Evolutionary conservation across 1,139 yeast genomes (phyloP), one percentile per base, ranked within the genome.

Genomic region (Geotrichum reessii): DNA sequence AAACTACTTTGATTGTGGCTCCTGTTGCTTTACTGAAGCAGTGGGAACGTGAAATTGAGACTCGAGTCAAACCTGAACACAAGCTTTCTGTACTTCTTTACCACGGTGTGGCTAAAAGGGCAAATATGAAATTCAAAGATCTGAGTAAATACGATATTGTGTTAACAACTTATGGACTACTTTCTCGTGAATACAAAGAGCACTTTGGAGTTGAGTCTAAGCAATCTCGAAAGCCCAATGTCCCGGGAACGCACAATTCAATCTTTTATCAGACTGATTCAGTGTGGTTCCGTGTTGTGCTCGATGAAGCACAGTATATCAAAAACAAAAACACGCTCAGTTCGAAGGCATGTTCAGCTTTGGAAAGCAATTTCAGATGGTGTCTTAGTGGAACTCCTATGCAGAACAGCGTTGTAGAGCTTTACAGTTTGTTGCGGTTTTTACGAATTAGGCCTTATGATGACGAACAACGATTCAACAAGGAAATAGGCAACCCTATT

Each of bases 381-480:
- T 87, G 96, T 67, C 75, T 93, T 50, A 84, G 95, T 4, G 99
- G 99, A 65, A 93, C 99, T 0, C 99, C 99, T 0, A 86, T 95
- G 77, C 98, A 95, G 73, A 93, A 93, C 67, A 81, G 78, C 57
- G 81, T 92, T 60, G 87, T 82, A 50, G 99, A 93, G 66, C 74
- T 95, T 47, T 89, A 78, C 69, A 91, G 97, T 1, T 73, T 91
- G 51, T 70, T 93, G 31, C 73, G 92, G 63, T 93, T 91, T 69
- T 74, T 93, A 60, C 75, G 80, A 55, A 85, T 90, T 50, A 79
- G 65, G 76, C 84, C 68, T 48, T 83, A 74, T 59, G 68, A 72
- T 56, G 69, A 76, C 31, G 88, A 84, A 65, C 66, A 66, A 14
- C 77, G 74, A 55, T 92, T 91, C 69, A 77, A 79, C 50, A 63